Evolutionary conservation across 2,329 filamentous ascomycete species (phyloP), one percentile per base, ranked within the genome.

Genomic region (Huntiella savannae): DNA sequence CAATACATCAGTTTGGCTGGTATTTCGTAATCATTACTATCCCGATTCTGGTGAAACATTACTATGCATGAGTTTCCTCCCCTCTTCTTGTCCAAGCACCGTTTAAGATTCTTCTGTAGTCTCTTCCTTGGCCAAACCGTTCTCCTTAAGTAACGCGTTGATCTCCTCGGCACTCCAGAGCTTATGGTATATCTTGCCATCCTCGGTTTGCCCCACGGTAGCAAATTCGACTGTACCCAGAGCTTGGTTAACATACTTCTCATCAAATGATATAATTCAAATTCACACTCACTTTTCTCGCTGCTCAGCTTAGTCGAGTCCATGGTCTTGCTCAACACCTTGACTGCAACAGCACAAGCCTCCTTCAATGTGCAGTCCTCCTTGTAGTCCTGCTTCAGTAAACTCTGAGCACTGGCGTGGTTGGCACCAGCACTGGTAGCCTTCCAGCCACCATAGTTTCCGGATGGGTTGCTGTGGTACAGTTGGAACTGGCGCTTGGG

Each of bases 321-420:
- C 92, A 98, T 98, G 4, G 91, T 98, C 78, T 98, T 98, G 74
- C 91, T 96, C 54, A 98, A 67, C 52, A 98, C 91, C 74, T 98
- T 98, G 62, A 98, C 91, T 8, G 91, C 91, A 72, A 95, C 81
- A 46, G 82, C 86, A 62, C 91, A 98, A 4, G 92, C 91, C 68
- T 98, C 91, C 68, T 94, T 84, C 59, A 98, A 64, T 54, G 84
- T 81, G 63, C 87, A 96, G 56, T 96, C 87, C 66, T 98, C 91
- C 72, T 96, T 95, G 70, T 98, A 98, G 64, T 98, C 91, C 64
- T 98, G 91, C 75, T 98, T 98, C 63, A 98, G 66, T 64, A 98
- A 65, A 65, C 86, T 94, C 65, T 95, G 87, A 7, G 92, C 92
- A 57, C 85, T 94, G 39, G 91, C 91, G 61, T 96, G 95, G 72